Evolutionary conservation across 345 rosid genomes (phyloP).

Genomic region (Citrus sinensis): DVS_A1.0 CM039163.1:5589001-5589500

Average conservation of each 20-base stretch:
- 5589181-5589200: background rate
- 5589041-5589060: background rate
- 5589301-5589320: background rate
- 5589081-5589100: background rate
- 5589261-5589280: background rate
- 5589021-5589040: background rate
- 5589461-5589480: slow-evolving; percentile 88
- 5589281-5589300: background rate
- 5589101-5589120: background rate
- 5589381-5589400: background rate
- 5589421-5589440: slow-evolving; percentile 50
- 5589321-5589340: background rate
- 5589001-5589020: background rate
- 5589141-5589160: background rate
- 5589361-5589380: background rate
- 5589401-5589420: slow-evolving; percentile 6
- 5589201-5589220: background rate
- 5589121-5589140: background rate
- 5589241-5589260: background rate
- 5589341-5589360: background rate
- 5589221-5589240: background rate
- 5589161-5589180: background rate
- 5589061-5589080: background rate
- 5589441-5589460: slow-evolving; percentile 92
- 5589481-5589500: slow-evolving; percentile 53